phyloP scores from a whole-genome alignment of 768 basidiomycete genomes.

The Pleurotus salmoneostramineus region DNA sequence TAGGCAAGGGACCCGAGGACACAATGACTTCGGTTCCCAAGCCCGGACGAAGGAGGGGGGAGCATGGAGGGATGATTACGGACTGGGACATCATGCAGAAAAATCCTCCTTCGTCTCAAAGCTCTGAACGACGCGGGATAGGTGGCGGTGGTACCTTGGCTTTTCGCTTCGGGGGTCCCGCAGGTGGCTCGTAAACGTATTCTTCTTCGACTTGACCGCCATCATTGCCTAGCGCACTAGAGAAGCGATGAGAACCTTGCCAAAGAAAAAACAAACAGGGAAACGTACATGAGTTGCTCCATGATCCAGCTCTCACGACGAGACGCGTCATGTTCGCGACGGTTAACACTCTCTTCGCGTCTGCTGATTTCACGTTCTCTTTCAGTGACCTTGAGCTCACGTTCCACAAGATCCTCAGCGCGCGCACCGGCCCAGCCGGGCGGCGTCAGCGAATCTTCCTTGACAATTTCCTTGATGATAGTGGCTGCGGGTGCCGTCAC shows the following conservation, averaged over 20 bases:
- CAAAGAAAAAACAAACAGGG: background rate
- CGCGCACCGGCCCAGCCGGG: slow-evolving; percentile 80
- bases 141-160: slow-evolving; percentile 83
- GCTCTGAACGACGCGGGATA: slow-evolving; percentile 83
- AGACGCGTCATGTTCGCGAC: slow-evolving; percentile 82
- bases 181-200: slow-evolving; percentile 66
- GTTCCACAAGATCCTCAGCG: slow-evolving; percentile 77
- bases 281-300: slow-evolving; percentile 87
- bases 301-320: slow-evolving; percentile 89
- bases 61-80: slow-evolving; percentile 57
- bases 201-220: slow-evolving; percentile 74
- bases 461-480: slow-evolving; percentile 84
- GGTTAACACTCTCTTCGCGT: slow-evolving; percentile 82
- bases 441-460: slow-evolving; percentile 73
- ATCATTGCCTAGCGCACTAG: slow-evolving; percentile 68
- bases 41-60: slow-evolving; percentile 84
- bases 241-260: background rate
- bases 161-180: slow-evolving; percentile 63
- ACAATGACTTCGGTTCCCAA: slow-evolving; percentile 77
- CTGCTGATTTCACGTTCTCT: slow-evolving; percentile 84
- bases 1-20: slow-evolving; percentile 66
- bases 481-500: slow-evolving; percentile 61
- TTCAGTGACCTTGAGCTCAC: slow-evolving; percentile 82
- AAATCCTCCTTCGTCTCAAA: slow-evolving; percentile 90
- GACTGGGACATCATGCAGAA: slow-evolving; percentile 59